Percentiles rank a stretch among this genome's conserved stretches.
Evolutionary conservation across 2,329 filamentous ascomycete species (phyloP).

Genomic region (Paramyrothecium roridum): DNA sequence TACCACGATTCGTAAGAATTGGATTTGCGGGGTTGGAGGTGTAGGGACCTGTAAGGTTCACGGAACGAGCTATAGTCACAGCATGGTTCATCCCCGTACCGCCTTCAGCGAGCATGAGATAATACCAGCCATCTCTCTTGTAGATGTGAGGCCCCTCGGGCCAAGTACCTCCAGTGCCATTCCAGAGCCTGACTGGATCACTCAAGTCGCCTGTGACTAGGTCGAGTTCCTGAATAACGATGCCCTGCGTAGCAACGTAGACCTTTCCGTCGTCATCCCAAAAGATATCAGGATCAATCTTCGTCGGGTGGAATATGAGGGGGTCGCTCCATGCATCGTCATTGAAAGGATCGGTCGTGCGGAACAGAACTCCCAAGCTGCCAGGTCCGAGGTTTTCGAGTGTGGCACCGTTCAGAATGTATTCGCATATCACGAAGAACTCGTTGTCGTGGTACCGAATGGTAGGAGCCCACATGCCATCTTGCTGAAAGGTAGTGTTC

Average conservation of each 20-base stretch:
- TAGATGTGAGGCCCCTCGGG: constrained; percentile 54
- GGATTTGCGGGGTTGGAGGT: constrained; percentile 39
- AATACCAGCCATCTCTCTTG: constrained; percentile 48
- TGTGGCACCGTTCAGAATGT: constrained; percentile 1
- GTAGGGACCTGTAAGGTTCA: constrained; percentile 39
- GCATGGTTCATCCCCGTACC: constrained; percentile 47
- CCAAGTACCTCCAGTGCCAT: constrained; percentile 36
- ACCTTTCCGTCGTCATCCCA: constrained; percentile 51
- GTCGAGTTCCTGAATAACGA: constrained; percentile 24
- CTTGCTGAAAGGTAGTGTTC: constrained; percentile 8
- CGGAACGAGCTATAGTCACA: constrained; percentile 44
- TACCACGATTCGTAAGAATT: constrained; percentile 41
- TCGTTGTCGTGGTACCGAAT: constrained; percentile 26
- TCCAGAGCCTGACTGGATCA: constrained; percentile 40
- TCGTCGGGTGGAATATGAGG: constrained; percentile 10
- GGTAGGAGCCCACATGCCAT: constrained; percentile 35
- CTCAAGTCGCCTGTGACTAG: constrained; percentile 36
- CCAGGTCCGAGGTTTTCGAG: constrained; percentile 5
- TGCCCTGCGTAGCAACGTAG: constrained; percentile 38
- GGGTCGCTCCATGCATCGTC: constrained; percentile 14
- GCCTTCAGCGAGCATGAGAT: constrained; percentile 49
- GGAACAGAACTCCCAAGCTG: constrained; percentile 9
- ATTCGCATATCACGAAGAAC: constrained; percentile 11
- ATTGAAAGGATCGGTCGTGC: constrained; percentile 10
- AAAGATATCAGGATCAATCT: constrained; percentile 40